A percentile compares a stretch with the other conserved stretches of the same genome.
Conservation (phyloP, 768 basidiomycete species). For the Ramaria rubella region DNA sequence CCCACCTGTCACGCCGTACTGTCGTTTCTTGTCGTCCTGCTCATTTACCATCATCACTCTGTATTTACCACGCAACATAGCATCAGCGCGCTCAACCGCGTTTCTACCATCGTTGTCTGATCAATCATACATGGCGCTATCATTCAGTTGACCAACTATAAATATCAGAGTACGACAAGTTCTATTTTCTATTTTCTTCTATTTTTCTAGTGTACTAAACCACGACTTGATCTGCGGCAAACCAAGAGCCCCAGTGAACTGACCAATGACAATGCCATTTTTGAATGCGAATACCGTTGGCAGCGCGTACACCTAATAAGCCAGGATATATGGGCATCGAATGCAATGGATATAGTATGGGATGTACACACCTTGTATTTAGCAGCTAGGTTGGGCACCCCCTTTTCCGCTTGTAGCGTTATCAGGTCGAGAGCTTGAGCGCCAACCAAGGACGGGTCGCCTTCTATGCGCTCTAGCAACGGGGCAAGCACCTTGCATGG, state of each 20-base stretch:
- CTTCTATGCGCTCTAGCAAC: conserved; percentile 53
- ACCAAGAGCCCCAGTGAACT: conserved; percentile 55
- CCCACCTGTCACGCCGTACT: conserved; percentile 14
- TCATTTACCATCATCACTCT: conserved; percentile 12
- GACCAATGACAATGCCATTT: conserved; percentile 48
- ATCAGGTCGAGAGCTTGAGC: conserved; percentile 54
- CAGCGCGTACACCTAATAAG: conserved; percentile 55
- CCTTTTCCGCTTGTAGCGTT: conserved; percentile 56
- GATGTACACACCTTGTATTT: conserved; percentile 39
- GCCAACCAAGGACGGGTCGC: conserved; percentile 29
- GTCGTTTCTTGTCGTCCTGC: conserved; percentile 22
- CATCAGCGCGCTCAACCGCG: conserved; percentile 73
- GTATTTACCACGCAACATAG: conserved; percentile 25
- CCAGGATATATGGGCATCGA: conserved; percentile 1
- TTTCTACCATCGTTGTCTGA: not conserved
- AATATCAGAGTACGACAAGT: not conserved
- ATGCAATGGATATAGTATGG: conserved; percentile 1
- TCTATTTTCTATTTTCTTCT: not conserved
- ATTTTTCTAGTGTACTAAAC: not conserved
- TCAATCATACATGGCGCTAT: not conserved
- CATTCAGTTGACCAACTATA: not conserved
- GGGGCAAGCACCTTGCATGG: conserved; percentile 74
- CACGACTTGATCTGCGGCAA: conserved; percentile 4
- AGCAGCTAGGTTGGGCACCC: conserved; percentile 35
- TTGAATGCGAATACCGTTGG: conserved; percentile 77